A percentile compares a stretch with the other conserved stretches of the same genome.
Evolutionary conservation across 257 asterid genomes (phyloP).

Genomic region (Apocynum venetum): DNA sequence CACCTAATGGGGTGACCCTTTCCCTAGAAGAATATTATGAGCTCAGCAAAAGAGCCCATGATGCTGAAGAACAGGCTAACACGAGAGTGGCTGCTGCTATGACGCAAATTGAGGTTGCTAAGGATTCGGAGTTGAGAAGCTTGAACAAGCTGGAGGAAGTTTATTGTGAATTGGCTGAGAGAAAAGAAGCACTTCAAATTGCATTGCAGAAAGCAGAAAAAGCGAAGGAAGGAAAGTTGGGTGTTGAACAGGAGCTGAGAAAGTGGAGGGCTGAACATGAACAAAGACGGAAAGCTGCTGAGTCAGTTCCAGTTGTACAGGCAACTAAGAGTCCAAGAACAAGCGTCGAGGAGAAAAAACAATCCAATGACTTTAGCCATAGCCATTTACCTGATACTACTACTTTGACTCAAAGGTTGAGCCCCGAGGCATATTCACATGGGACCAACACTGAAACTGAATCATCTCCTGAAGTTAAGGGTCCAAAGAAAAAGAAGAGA

Average conservation of each 20-base stretch:
- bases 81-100: conserved; percentile 57
- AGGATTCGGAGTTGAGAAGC: conserved; percentile 66
- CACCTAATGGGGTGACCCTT: conserved; percentile 53
- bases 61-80: conserved; percentile 83
- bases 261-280: conserved; percentile 82
- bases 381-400: conserved; percentile 29
- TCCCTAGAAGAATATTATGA: conserved; percentile 78
- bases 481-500: conserved; percentile 56
- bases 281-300: conserved; percentile 61
- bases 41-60: conserved; percentile 82
- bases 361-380: conserved; percentile 23
- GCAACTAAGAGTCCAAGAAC: conserved; percentile 27
- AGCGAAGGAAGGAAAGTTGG: conserved; percentile 75
- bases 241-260: conserved; percentile 77
- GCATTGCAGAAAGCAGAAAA: conserved; percentile 68
- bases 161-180: conserved; percentile 41
- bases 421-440: conserved; percentile 40
- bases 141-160: conserved; percentile 73
- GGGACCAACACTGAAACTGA: conserved; percentile 49
- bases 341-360: conserved; percentile 37
- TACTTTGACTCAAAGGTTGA: conserved; percentile 23
- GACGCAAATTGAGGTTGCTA: conserved; percentile 70
- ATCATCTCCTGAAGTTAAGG: conserved; percentile 40
- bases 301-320: conserved; percentile 25
- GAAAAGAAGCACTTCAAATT: conserved; percentile 49